phyloP scores from a whole-genome alignment of 73 alveolate species.

The Symbiodinium natans region DNA sequence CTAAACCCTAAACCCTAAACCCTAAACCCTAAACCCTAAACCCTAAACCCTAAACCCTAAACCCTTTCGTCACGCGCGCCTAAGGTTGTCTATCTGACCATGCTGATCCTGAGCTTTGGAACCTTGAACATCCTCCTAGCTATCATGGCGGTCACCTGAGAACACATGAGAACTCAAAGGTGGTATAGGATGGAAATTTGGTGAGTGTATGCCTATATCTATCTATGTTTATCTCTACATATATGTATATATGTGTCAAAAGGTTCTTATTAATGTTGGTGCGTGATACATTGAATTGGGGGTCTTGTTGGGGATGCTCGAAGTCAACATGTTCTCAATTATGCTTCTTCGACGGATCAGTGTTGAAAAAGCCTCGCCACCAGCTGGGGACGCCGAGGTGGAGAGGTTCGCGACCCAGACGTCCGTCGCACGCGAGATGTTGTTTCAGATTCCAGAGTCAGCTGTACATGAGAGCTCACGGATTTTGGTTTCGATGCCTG shows the following conservation, averaged over 20 bases:
- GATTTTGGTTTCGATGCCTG: not conserved
- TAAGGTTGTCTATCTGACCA: slow-evolving; percentile 46
- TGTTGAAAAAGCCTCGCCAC: not conserved
- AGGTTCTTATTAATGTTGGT: not conserved
- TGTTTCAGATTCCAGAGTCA: too few species aligned
- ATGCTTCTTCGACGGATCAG: not conserved
- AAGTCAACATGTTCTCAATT: not conserved
- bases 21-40: too few species aligned
- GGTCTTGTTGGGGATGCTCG: not conserved
- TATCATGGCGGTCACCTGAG: slow-evolving; percentile 30
- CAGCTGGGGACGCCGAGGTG: not conserved
- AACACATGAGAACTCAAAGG: not conserved
- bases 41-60: too few species aligned
- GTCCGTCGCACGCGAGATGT: too few species aligned
- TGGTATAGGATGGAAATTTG: not conserved
- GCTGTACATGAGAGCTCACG: too few species aligned
- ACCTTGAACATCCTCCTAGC: slow-evolving; percentile 69
- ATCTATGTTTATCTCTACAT: too few species aligned
- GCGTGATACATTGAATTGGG: too few species aligned
- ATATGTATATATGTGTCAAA: too few species aligned
- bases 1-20: too few species aligned
- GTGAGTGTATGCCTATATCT: too few species aligned
- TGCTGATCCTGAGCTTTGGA: slow-evolving; percentile 62
- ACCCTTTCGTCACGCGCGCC: too few species aligned
- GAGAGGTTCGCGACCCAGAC: slow-evolving; percentile 12